These are phyloP conservation scores for Cyclostephanos tholiformis DNA, from an alignment of 108 stramenopile species.

Conservation along the genomic window DNA sequence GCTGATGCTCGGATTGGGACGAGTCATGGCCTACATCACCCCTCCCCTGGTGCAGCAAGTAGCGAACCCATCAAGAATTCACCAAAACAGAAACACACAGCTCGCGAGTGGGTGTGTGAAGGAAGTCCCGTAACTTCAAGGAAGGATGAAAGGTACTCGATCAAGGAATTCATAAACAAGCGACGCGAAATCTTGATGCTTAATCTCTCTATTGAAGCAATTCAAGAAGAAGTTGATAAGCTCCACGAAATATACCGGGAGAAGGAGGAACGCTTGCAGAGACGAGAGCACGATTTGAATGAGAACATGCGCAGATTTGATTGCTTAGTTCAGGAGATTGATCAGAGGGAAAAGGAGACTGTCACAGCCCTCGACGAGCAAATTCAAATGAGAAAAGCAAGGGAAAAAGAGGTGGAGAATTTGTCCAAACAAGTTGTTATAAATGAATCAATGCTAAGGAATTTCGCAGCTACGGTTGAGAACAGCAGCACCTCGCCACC, in stretches of 20 bases:
- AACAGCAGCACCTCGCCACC: neutral
- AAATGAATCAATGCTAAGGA: neutral
- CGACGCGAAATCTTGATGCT: slow-evolving; percentile 31
- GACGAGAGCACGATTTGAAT: slow-evolving; percentile 7
- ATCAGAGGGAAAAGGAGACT: slow-evolving; percentile 12
- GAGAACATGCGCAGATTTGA: slow-evolving; percentile 19
- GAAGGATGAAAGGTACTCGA: slow-evolving; percentile 10
- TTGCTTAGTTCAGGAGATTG: slow-evolving; percentile 13
- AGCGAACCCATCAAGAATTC: too few relatives aligned
- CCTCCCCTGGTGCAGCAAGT: too few relatives aligned
- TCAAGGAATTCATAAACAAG: slow-evolving; percentile 17
- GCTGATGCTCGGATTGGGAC: too few relatives aligned
- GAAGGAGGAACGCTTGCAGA: slow-evolving; percentile 13
- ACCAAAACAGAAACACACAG: too few relatives aligned
- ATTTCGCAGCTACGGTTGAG: neutral
- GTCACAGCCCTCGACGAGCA: slow-evolving; percentile 12
- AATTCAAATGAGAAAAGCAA: neutral
- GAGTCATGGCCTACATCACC: too few relatives aligned
- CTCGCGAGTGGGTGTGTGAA: too few relatives aligned
- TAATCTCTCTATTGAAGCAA: slow-evolving; percentile 18
- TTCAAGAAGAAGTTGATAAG: slow-evolving; percentile 24
- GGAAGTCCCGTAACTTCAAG: too few relatives aligned
- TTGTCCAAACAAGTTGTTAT: neutral
- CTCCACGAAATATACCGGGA: slow-evolving; percentile 2
- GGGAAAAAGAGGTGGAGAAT: neutral